Percentiles rank a stretch among this genome's conserved stretches.
Conservation (phyloP, 2,329 filamentous ascomycete genomes). For the Phoma sp. region DNA sequence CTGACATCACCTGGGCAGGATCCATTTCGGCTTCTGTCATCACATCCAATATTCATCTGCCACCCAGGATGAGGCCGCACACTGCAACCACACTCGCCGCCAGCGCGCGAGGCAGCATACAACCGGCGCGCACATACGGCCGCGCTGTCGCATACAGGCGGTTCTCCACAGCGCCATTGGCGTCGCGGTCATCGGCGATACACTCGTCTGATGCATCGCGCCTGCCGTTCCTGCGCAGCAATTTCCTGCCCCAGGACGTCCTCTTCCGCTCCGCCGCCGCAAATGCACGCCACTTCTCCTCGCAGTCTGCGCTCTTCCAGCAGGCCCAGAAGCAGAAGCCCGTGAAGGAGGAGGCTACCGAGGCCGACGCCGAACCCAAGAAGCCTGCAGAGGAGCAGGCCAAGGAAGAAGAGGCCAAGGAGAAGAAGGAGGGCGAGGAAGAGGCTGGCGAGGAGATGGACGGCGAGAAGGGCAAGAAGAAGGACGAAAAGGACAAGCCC, state of each 20-base stretch:
- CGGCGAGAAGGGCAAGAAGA: conserved; percentile 62
- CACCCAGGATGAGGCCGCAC: conserved; percentile 55
- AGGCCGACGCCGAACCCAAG: conserved; percentile 45
- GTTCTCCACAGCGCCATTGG: conserved; percentile 48
- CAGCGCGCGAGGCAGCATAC: conserved; percentile 50
- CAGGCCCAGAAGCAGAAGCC: conserved; percentile 46
- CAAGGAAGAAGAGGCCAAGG: conserved; percentile 53
- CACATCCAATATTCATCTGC: conserved; percentile 1
- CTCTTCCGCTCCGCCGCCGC: conserved; percentile 53
- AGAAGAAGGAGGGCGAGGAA: conserved; percentile 54
- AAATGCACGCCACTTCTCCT: conserved; percentile 55
- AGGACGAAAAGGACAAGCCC: conserved; percentile 69
- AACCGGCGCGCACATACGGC: conserved; percentile 50
- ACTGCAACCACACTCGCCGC: conserved; percentile 49
- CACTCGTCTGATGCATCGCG: conserved; percentile 34
- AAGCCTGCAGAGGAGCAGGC: conserved; percentile 47
- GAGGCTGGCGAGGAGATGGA: conserved; percentile 57
- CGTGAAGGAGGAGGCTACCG: conserved; percentile 42
- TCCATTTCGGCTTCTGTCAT: conserved; percentile 17
- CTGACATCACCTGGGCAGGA: conserved; percentile 18
- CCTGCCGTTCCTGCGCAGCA: conserved; percentile 52
- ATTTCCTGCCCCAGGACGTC: conserved; percentile 50
- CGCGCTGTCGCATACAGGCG: conserved; percentile 58
- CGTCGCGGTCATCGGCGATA: conserved; percentile 34
- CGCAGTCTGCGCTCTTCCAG: conserved; percentile 43